Conservation (phyloP, 768 basidiomycete genomes). For the Fibroporia radiculosa region DNA sequence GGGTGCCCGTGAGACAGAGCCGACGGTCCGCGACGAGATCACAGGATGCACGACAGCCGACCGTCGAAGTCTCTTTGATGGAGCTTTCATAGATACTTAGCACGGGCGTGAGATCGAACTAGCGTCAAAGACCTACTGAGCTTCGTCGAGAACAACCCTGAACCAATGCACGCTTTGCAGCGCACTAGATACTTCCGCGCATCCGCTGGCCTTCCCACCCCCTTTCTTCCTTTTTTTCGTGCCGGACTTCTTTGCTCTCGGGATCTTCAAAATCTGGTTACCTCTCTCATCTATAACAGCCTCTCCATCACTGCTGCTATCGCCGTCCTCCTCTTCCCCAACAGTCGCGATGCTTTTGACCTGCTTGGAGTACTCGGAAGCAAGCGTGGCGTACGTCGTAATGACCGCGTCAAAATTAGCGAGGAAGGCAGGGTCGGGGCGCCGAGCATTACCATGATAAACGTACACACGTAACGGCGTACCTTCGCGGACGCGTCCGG, state of each 20-base stretch:
- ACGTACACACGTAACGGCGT: conserved; percentile 78
- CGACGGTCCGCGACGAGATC: conserved; percentile 91
- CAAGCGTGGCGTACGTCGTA: conserved; percentile 94
- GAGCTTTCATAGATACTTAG: conserved; percentile 44
- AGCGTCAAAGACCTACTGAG: conserved; percentile 66
- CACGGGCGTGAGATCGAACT: neutral
- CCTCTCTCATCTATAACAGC: conserved; percentile 64
- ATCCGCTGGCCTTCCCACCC: conserved; percentile 27
- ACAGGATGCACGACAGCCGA: conserved; percentile 91
- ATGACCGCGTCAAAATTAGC: conserved; percentile 96
- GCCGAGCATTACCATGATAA: conserved; percentile 88
- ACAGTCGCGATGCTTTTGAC: conserved; percentile 49
- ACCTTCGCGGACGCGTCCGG: conserved; percentile 17
- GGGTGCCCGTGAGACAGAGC: conserved; percentile 93
- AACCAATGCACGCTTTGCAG: conserved; percentile 97
- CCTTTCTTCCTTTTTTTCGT: conserved; percentile 57
- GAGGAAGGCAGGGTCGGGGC: conserved; percentile 78
- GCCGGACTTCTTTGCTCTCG: conserved; percentile 61
- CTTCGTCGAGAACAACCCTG: conserved; percentile 87
- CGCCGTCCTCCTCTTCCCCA: conserved; percentile 65
- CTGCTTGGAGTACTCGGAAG: conserved; percentile 92
- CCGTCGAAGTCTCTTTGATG: conserved; percentile 93
- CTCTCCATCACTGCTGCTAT: conserved; percentile 48
- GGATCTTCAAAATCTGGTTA: conserved; percentile 47
- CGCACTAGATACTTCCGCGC: conserved; percentile 58